Evolutionary conservation across 2,329 filamentous ascomycete genomes (phyloP).

Genomic region (Pestalotiopsis sp.): DNA sequence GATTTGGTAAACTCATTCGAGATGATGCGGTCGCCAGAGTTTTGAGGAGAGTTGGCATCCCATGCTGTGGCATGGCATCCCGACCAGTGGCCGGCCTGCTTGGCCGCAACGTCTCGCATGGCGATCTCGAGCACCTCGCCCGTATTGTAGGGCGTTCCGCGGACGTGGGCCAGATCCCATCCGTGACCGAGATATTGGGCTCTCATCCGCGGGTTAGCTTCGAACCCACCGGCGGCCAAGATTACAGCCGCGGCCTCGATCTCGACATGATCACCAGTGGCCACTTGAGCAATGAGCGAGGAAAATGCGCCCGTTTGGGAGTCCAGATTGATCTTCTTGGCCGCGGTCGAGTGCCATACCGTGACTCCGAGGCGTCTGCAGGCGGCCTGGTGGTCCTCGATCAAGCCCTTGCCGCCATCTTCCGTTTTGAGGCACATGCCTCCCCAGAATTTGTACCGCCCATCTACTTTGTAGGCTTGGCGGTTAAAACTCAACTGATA

Average conservation of each 20-base stretch:
- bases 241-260: slow-evolving; percentile 35
- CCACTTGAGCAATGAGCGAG: not conserved
- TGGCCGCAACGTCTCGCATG: slow-evolving; percentile 47
- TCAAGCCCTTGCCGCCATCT: slow-evolving; percentile 39
- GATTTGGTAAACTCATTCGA: slow-evolving; percentile 71
- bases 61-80: slow-evolving; percentile 66
- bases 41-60: slow-evolving; percentile 60
- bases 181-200: slow-evolving; percentile 53
- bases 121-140: slow-evolving; percentile 58
- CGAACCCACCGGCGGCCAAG: slow-evolving; percentile 63
- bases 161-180: slow-evolving; percentile 63
- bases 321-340: slow-evolving; percentile 39
- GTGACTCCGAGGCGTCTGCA: slow-evolving; percentile 43
- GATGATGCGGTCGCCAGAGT: slow-evolving; percentile 55
- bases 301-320: slow-evolving; percentile 6
- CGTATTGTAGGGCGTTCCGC: slow-evolving; percentile 65
- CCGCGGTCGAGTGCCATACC: slow-evolving; percentile 46
- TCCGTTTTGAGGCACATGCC: slow-evolving; percentile 58
- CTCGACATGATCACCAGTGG: not conserved
- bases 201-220: slow-evolving; percentile 58
- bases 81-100: slow-evolving; percentile 57
- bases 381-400: slow-evolving; percentile 45
- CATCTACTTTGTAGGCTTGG: slow-evolving; percentile 65
- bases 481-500: slow-evolving; percentile 65
- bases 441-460: slow-evolving; percentile 65